Evolutionary conservation across 2,329 filamentous ascomycete genomes (phyloP).

Genomic region (Fusarium denticulatum): DNA sequence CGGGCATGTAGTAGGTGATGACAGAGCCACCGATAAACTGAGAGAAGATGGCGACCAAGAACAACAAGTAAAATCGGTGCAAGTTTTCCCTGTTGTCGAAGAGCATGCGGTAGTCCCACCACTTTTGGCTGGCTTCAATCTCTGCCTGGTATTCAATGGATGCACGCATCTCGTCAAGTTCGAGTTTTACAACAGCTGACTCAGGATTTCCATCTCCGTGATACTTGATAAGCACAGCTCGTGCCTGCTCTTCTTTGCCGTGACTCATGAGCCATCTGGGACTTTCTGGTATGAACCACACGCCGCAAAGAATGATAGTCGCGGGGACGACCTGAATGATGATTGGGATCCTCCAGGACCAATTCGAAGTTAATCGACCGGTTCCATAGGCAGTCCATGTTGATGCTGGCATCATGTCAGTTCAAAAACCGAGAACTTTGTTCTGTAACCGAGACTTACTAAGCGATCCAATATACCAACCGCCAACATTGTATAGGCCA

Average conservation of each 20-base stretch:
- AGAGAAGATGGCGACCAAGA: neutral
- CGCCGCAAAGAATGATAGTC: neutral
- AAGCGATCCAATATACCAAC: conserved; percentile 2
- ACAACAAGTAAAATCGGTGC: neutral
- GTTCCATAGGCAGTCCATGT: conserved; percentile 4
- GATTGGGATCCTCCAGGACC: neutral
- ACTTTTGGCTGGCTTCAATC: neutral
- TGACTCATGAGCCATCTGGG: neutral
- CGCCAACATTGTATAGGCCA: neutral
- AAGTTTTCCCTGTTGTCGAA: neutral
- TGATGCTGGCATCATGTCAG: neutral
- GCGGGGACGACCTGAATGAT: neutral
- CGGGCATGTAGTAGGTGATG: neutral
- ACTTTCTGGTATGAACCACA: neutral
- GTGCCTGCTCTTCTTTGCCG: neutral
- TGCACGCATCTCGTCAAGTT: neutral
- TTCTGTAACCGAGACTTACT: neutral
- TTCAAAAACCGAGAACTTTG: accelerated
- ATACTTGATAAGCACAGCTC: neutral
- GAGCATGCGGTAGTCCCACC: conserved; percentile 3
- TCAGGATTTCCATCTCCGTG: neutral
- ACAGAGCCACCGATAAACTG: neutral
- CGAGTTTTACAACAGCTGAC: neutral
- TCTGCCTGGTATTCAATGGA: neutral
- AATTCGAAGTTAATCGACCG: neutral